These are phyloP conservation scores for Handroanthus guayacan DNA, from an alignment of 257 asterid species.

Conservation along the genomic window DNA sequence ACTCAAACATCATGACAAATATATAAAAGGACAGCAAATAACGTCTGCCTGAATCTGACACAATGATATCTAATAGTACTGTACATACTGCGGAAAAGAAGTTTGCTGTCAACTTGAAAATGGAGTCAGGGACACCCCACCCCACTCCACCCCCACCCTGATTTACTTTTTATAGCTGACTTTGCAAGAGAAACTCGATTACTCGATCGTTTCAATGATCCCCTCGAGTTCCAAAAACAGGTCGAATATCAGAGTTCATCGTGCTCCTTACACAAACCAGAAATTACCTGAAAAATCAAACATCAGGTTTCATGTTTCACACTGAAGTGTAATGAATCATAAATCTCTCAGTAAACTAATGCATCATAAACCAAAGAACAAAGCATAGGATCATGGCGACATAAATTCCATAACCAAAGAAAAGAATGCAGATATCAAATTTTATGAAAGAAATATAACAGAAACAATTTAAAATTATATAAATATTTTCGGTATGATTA, in stretches of 20 bases:
- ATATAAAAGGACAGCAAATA: background rate
- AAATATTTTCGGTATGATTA: background rate
- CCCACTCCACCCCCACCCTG: background rate
- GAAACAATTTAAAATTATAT: background rate
- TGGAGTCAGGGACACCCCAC: background rate
- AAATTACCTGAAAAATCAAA: conserved; percentile 5
- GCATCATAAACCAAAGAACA: conserved; percentile 15
- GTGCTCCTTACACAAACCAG: conserved; percentile 20
- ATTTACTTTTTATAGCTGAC: background rate
- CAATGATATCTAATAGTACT: background rate
- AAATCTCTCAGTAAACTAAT: background rate
- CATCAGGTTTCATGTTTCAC: background rate
- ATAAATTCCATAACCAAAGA: background rate
- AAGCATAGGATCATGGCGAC: conserved; percentile 17
- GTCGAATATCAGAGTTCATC: conserved; percentile 18
- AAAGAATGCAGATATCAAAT: background rate
- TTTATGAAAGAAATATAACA: background rate
- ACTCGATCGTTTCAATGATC: conserved; percentile 27
- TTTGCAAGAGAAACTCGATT: background rate
- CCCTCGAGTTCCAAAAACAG: conserved; percentile 28
- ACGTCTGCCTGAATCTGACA: background rate
- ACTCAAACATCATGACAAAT: background rate
- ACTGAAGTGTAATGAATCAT: background rate
- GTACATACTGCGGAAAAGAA: background rate
- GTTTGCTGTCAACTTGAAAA: background rate